A percentile compares a stretch with the other conserved stretches of the same genome.
Evolutionary conservation across 2,329 filamentous ascomycete genomes (phyloP).

Genomic region (Xylariaceae sp.): DNA sequence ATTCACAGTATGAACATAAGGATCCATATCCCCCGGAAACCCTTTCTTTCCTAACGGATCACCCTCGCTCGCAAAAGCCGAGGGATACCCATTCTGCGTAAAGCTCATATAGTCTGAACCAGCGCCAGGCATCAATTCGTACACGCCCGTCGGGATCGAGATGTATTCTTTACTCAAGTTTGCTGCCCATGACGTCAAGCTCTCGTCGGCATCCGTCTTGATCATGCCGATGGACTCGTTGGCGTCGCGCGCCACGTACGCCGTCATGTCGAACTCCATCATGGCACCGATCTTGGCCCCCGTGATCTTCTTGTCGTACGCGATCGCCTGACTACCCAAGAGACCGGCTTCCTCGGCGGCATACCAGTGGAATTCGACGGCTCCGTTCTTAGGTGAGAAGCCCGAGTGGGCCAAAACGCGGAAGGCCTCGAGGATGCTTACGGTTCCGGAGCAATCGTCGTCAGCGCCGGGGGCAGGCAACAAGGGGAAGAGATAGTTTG

Average conservation of each 20-base stretch:
- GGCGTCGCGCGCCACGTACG: conserved; percentile 31
- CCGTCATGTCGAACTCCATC: conserved; percentile 37
- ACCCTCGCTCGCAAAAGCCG: conserved; percentile 37
- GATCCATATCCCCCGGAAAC: conserved; percentile 27
- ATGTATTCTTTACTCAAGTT: conserved; percentile 35
- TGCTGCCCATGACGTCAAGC: conserved; percentile 35
- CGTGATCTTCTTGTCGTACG: conserved; percentile 53
- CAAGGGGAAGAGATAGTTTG: conserved; percentile 70
- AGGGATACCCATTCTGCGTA: conserved; percentile 36
- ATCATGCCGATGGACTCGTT: conserved; percentile 39
- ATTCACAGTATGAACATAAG: conserved; percentile 35
- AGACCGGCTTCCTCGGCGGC: conserved; percentile 77
- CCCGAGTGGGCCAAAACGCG: conserved; percentile 62
- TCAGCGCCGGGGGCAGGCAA: conserved; percentile 71
- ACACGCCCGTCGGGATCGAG: conserved; percentile 33
- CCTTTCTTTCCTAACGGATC: conserved; percentile 30
- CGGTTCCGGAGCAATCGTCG: conserved; percentile 72
- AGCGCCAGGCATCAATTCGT: conserved; percentile 28
- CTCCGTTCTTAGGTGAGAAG: conserved; percentile 61
- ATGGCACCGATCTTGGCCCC: conserved; percentile 46
- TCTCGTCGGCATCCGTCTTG: conserved; percentile 34
- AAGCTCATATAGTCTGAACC: conserved; percentile 42
- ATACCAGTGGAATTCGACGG: conserved; percentile 85
- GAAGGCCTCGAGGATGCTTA: conserved; percentile 76
- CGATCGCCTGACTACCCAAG: conserved; percentile 52